Evolutionary conservation across 495 filamentous ascomycete species (phyloP).

Genomic region (Chaetomium cochliodes): DNA sequence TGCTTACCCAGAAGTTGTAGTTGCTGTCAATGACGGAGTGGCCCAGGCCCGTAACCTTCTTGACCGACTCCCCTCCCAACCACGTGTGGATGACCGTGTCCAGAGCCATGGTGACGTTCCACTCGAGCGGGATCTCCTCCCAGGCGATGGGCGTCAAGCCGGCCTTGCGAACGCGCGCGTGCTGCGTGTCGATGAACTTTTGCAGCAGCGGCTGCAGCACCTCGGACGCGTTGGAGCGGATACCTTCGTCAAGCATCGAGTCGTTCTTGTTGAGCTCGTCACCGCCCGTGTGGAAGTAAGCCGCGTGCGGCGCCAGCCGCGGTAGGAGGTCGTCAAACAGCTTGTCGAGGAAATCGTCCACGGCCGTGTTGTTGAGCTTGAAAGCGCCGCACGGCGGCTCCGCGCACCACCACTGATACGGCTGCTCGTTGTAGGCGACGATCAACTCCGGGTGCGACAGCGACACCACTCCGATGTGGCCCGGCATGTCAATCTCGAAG

Average conservation of each 20-base stretch:
- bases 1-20: slow-evolving; percentile 69
- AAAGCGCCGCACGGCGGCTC: slow-evolving; percentile 76
- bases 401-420: slow-evolving; percentile 65
- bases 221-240: slow-evolving; percentile 57
- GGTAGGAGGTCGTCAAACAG: slow-evolving; percentile 72
- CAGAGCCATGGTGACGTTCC: slow-evolving; percentile 65
- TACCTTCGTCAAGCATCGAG: slow-evolving; percentile 68
- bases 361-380: slow-evolving; percentile 66
- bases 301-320: slow-evolving; percentile 59
- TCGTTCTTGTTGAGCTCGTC: slow-evolving; percentile 77
- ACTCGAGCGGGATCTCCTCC: slow-evolving; percentile 78
- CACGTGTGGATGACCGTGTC: slow-evolving; percentile 72
- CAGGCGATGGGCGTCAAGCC: slow-evolving; percentile 70
- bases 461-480: slow-evolving; percentile 66
- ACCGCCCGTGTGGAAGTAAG: slow-evolving; percentile 80
- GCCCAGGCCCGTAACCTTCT: slow-evolving; percentile 55
- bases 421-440: slow-evolving; percentile 64
- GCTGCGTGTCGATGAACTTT: slow-evolving; percentile 64
- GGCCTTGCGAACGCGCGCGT: slow-evolving; percentile 54
- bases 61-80: slow-evolving; percentile 58
- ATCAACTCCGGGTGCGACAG: slow-evolving; percentile 70
- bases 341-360: slow-evolving; percentile 65
- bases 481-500: slow-evolving; percentile 79
- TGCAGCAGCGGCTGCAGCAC: slow-evolving; percentile 71
- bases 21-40: slow-evolving; percentile 68